Conservation (phyloP, 805 yeast species). For the Dipodascus geniculatus region DNA sequence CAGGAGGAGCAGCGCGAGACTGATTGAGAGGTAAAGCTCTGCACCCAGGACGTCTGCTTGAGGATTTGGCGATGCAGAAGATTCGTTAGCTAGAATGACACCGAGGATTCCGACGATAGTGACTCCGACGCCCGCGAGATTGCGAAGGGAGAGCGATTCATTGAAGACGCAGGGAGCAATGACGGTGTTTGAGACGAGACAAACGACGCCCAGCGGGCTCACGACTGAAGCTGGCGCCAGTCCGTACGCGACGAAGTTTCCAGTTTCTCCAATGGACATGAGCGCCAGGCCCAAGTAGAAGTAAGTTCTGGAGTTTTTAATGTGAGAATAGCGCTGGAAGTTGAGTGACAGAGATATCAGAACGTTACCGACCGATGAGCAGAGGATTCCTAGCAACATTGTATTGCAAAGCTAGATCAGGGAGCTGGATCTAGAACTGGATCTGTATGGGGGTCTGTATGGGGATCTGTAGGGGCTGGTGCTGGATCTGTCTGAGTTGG, state of each 20-base stretch:
- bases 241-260: conserved; percentile 39
- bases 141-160: conserved; percentile 26
- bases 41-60: conserved; percentile 20
- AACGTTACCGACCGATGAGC: conserved; percentile 29
- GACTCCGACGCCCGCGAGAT: conserved; percentile 29
- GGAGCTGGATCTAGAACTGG: no score
- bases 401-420: no score
- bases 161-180: conserved; percentile 38
- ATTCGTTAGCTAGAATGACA: conserved; percentile 26
- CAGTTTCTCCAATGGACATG: conserved; percentile 35
- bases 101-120: conserved; percentile 34
- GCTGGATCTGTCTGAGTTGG: no score
- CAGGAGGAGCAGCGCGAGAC: conserved; percentile 21
- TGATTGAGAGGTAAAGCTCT: conserved; percentile 20
- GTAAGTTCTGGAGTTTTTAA: conserved; percentile 15
- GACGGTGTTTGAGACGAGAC: conserved; percentile 35
- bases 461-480: no score
- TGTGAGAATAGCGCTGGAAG: conserved; percentile 31
- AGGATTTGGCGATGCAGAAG: conserved; percentile 1
- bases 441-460: no score
- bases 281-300: conserved; percentile 35
- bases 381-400: conserved; percentile 21
- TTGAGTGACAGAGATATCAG: conserved; percentile 30
- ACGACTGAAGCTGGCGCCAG: conserved; percentile 37
- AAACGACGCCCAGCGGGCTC: conserved; percentile 39